Evolutionary conservation across 371 early-diverging fungal species (phyloP).

Genomic region (Enterocytospora artemiae): DNA sequence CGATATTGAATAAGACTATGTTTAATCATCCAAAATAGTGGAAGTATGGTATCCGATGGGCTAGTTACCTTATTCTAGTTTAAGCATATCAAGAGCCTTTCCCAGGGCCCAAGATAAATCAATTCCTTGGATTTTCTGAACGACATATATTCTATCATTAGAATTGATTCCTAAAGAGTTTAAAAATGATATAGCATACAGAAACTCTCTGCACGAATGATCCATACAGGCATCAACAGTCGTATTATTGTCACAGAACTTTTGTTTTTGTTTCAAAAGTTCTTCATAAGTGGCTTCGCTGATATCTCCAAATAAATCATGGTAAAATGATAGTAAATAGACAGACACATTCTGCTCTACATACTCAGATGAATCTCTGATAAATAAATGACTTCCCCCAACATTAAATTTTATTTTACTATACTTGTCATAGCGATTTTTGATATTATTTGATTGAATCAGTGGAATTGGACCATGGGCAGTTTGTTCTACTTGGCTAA

Average conservation of each 20-base stretch:
- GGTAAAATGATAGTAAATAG: neutral
- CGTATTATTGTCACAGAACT: neutral
- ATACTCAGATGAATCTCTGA: neutral
- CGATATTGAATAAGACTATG: neutral
- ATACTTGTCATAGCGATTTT: neutral
- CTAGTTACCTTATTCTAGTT: neutral
- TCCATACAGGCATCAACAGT: neutral
- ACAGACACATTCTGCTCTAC: neutral
- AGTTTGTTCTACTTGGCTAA: neutral
- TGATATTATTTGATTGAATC: neutral
- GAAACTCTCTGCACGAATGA: neutral
- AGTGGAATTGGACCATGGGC: neutral
- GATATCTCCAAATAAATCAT: neutral
- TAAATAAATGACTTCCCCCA: neutral
- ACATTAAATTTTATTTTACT: neutral
- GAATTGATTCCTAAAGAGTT: constrained; percentile 1
- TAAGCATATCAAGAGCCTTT: constrained; percentile 12
- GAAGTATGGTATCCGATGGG: neutral
- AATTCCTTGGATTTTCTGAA: neutral
- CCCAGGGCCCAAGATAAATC: constrained; percentile 12
- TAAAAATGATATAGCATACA: neutral
- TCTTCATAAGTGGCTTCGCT: neutral
- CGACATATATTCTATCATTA: neutral
- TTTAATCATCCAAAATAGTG: neutral
- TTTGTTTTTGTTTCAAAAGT: neutral